Percentiles rank a stretch among this genome's conserved stretches.
Evolutionary conservation across 805 yeast genomes (phyloP).

Genomic region (Saccharomycopsis olivae): DNA sequence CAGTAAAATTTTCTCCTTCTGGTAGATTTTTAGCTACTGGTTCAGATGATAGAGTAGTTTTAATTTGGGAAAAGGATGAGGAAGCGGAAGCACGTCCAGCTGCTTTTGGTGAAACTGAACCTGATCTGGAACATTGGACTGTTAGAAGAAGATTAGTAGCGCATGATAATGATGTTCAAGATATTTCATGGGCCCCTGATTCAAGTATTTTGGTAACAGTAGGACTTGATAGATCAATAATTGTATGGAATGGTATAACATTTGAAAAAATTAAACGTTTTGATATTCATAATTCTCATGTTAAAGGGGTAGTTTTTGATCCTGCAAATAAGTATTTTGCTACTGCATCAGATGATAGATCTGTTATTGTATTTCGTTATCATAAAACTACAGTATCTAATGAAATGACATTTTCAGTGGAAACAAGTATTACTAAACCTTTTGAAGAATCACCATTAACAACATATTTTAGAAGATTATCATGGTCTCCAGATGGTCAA

Average conservation of each 20-base stretch:
- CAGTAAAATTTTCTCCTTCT: constrained; percentile 84
- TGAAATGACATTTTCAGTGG: constrained; percentile 78
- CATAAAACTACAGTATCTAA: constrained; percentile 48
- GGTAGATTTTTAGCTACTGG: constrained; percentile 91
- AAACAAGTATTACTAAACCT: constrained; percentile 73
- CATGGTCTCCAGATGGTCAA: constrained; percentile 92
- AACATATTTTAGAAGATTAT: constrained; percentile 74
- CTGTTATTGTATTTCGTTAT: constrained; percentile 79
- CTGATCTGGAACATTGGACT: constrained; percentile 86
- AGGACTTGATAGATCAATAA: constrained; percentile 86
- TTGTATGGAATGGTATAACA: constrained; percentile 88
- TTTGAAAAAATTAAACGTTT: constrained; percentile 83
- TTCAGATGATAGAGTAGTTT: constrained; percentile 83
- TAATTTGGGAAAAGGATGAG: constrained; percentile 91
- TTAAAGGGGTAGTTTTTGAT: constrained; percentile 93
- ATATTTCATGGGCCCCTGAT: constrained; percentile 97
- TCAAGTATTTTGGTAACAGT: constrained; percentile 84
- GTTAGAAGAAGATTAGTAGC: constrained; percentile 88
- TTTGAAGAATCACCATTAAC: constrained; percentile 84
- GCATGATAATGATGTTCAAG: constrained; percentile 96
- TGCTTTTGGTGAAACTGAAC: constrained; percentile 57
- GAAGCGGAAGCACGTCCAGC: constrained; percentile 39
- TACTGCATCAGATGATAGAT: constrained; percentile 92
- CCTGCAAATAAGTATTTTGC: constrained; percentile 98
- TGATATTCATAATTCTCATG: constrained; percentile 90